Base-by-base conservation (phyloP, 345 rosid genomes). In the Melaleuca alternifolia region DNA sequence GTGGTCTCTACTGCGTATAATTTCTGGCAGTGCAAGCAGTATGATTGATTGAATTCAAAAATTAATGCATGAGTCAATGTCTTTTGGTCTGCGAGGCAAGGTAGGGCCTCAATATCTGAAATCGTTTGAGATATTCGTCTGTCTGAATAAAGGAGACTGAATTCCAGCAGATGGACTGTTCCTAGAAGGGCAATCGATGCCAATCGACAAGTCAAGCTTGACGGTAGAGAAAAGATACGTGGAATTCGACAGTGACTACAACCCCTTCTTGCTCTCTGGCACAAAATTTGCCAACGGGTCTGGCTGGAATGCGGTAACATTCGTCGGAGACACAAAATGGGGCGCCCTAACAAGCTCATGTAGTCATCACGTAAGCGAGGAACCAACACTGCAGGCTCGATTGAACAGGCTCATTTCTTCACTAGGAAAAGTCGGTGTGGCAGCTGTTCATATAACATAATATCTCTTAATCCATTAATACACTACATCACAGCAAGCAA, bases 261-360 rank as follows among this genome's bases (percentile, higher is more conserved):
- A 41, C 85, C 95, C 93, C 2, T 95, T 92, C 90, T 79, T 94
- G 87, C 89, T 88, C 41, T 93, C 95, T 5, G 96, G 98, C 1
- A 89, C 95, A 28, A 90, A 92, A 30, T 89, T 93, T 23, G 93
- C 88, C 18, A 92, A 92, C 20, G 95, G 95, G 41, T 90, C 89
- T 9, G 96, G 91, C 3, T 79, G 8, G 88, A 46, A 96, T 95
- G 98, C 83, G 15, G 94, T 93, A 44, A 94, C 96, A 15, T 92
- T 94, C 1, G 96, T 95, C 3, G 99, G 97, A 0, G 95, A 93
- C 88, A 94, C 98, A 1, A 89, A 89, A 11, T 93, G 97, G 98
- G 99, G 96, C 26, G 90, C 93, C 86, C 90, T 92, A 94, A 94
- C 94, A 95, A 92, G 95, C 89, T 92, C 93, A 3, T 91, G 93